Base-by-base conservation (phyloP, 2,329 filamentous ascomycete species). In the Pezizomycotina sp. region DNA sequence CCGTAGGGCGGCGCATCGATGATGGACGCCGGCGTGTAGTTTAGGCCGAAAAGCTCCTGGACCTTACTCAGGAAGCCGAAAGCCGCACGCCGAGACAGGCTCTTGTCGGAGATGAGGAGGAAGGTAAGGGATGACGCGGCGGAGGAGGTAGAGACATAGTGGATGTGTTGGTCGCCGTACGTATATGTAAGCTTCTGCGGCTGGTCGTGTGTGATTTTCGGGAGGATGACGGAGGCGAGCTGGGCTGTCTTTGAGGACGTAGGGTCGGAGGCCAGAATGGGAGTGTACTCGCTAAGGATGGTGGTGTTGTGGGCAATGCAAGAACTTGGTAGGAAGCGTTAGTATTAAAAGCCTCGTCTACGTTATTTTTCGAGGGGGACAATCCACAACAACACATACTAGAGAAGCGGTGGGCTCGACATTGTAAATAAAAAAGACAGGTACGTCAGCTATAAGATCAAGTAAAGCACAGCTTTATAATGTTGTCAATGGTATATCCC, bases 291-390 rank as follows among this genome's bases (percentile, higher is more conserved):
- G 53, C 80, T 64, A 43, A 98, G 74, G 60, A 98, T 92, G 28
- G 84, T 95, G 36, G 73, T 80, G 54, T 89, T 77, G 62, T 95
- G 75, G 32, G 89, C 83, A 59, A 98, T 89, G 63, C 89, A 95
- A 50, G 82, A 27, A 16, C 40, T 21, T 45, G 27, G 28, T 38
- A 34, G 35, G 27, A 34, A 38, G 44, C 38, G 48, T 38, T 38
- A 12, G 9, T n/a, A 26, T 42, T 43, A 14, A 22, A 38, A 16
- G n/a, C 25, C 18, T 43, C 23, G 20, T 29, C 28, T 40, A 23
- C 8, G 26, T 14, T 10, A 16, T 28, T 21, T 33, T 19, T 31
- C 12, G 6, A 13, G 14, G 29, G 21, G 31, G 29, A 31, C 13
- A 28, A 25, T 14, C 27, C 27, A 35, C 15, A 34, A 29, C 13